These are phyloP conservation scores for Solanum hybrid DNA, from an alignment of 305 asterid genomes.

Conservation along the genomic window DNA sequence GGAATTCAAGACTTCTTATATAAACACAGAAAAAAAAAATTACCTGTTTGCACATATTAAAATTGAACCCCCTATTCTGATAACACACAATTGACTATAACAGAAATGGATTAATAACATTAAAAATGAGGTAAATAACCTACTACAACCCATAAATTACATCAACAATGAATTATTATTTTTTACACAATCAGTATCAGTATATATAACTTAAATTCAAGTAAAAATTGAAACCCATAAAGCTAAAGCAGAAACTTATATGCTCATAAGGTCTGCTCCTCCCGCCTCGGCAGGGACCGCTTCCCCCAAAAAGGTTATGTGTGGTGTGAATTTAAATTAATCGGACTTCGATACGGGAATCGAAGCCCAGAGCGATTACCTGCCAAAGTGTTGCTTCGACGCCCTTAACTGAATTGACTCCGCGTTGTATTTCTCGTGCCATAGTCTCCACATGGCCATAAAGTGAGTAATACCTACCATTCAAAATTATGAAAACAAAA, in stretches of 20 bases:
- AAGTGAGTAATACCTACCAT: slow-evolving; percentile 58
- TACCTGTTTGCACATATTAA: background rate
- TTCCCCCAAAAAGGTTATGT: background rate
- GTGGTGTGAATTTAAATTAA: rapidly evolving
- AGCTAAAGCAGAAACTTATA: background rate
- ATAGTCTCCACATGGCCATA: slow-evolving; percentile 80
- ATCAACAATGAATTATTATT: background rate
- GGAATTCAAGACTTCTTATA: background rate
- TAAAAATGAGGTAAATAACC: background rate
- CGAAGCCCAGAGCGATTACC: slow-evolving; percentile 19
- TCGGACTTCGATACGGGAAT: background rate
- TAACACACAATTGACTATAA: background rate
- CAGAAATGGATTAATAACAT: background rate
- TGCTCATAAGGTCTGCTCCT: background rate
- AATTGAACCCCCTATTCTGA: background rate
- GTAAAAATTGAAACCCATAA: background rate
- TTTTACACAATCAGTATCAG: background rate
- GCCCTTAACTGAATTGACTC: slow-evolving; percentile 64
- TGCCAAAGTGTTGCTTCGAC: slow-evolving; percentile 94
- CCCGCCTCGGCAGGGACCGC: background rate
- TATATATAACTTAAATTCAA: background rate
- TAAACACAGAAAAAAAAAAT: background rate
- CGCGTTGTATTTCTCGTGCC: slow-evolving; percentile 77
- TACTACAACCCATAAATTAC: background rate
- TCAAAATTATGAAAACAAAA: background rate